These are phyloP conservation scores for Penicillium canescens DNA, from an alignment of 495 filamentous ascomycete genomes.

Conservation along the genomic window DNA sequence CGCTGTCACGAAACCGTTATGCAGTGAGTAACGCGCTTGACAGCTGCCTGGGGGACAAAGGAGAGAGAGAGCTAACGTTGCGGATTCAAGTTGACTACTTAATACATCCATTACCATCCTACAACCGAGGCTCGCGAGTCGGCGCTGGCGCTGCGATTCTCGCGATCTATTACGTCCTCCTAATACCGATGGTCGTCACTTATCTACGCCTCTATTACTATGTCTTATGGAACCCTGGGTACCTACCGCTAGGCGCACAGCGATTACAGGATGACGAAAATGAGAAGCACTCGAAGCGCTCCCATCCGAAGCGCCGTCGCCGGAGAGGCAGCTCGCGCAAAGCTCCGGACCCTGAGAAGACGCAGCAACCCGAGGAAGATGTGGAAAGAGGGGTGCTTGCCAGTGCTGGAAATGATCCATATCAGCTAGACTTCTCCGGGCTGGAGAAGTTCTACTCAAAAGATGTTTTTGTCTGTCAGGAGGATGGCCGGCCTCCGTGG, in stretches of 20 bases:
- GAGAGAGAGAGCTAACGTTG: neutral
- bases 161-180: slow-evolving; percentile 66
- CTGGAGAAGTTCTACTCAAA: slow-evolving; percentile 68
- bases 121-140: slow-evolving; percentile 37
- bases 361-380: slow-evolving; percentile 21
- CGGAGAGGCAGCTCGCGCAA: slow-evolving; percentile 15
- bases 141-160: slow-evolving; percentile 68
- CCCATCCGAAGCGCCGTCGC: slow-evolving; percentile 18
- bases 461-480: slow-evolving; percentile 79
- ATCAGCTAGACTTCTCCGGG: slow-evolving; percentile 27
- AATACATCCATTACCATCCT: slow-evolving; percentile 49
- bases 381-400: slow-evolving; percentile 22
- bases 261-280: slow-evolving; percentile 19
- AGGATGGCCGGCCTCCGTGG: slow-evolving; percentile 77
- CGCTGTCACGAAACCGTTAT: slow-evolving; percentile 58
- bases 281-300: slow-evolving; percentile 11
- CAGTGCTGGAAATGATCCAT: slow-evolving; percentile 23
- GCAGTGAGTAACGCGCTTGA: slow-evolving; percentile 42
- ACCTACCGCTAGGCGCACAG: slow-evolving; percentile 58
- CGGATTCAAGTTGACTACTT: slow-evolving; percentile 61
- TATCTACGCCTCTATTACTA: slow-evolving; percentile 69
- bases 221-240: slow-evolving; percentile 67
- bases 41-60: no score
- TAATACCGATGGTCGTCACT: slow-evolving; percentile 62
- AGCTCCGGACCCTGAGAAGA: slow-evolving; percentile 23